Base-by-base conservation (phyloP, 83 land plant species). In the Picea abies region DNA sequence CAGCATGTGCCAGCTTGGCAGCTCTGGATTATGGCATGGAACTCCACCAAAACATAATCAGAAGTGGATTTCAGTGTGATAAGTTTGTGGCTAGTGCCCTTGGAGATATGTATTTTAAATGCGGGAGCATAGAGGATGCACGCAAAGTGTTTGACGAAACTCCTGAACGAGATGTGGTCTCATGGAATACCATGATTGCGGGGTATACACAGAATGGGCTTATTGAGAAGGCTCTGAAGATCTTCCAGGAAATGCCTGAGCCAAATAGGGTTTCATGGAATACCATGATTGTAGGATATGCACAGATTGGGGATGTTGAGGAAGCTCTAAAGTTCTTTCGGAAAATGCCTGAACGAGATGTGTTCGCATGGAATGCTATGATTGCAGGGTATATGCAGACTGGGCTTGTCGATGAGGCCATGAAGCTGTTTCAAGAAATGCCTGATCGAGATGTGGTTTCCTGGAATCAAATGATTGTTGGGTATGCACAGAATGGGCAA, bases 131-230 rank as follows among this genome's bases (percentile, higher is more conserved):
- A 56, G 58, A 66, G 5, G 15, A 66, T 66, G 29, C 29, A 25
- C 14, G 10, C 69, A 66, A 19, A 66, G 15, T 66, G 15, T 66
- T 66, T 66, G 69, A 66, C 15, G 10, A 66, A 25, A 66, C 12
- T 25, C 20, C 69, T 56, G 14, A 3, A 25, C 12, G 69, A 29
- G 69, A 17, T 29, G 3, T 9, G n/a, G 69, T 66, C 15, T 66
- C 69, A 66, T 66, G 69, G n/a, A 66, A 66, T 25, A 66, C 69
- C 25, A 25, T 66, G 69, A 66, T 66, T 66, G 69, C 69, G 25
- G 69, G 69, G n/a, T 66, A 26, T 66, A 25, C 32, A 66, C 69
- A 66, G 68, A 65, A 9, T 65, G 25, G 69, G 15, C 69, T 25
- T 25, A 25, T 66, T 66, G 69, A 66, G 25, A 35, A 25, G n/a